phyloP scores from a whole-genome alignment of 257 asterid species.

The Nicotiana paniculata region DNA sequence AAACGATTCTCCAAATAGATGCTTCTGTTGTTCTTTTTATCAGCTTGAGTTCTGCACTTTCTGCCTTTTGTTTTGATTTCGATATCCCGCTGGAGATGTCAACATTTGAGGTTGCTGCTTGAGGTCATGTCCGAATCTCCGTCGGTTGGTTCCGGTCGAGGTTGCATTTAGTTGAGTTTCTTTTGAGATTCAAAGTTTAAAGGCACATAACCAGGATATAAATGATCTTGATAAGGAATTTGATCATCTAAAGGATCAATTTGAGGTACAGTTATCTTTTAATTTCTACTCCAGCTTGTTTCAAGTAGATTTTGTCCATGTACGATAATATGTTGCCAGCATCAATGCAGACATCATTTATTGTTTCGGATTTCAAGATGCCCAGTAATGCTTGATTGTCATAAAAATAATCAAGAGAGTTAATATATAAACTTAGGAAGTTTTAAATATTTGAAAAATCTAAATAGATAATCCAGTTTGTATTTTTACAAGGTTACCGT shows the following conservation, averaged over 20 bases:
- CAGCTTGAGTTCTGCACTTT: too few relatives aligned
- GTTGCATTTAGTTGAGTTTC: too few relatives aligned
- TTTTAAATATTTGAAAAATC: neutral
- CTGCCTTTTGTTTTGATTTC: too few relatives aligned
- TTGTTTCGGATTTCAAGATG: neutral
- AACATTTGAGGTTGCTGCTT: too few relatives aligned
- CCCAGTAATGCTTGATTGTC: neutral
- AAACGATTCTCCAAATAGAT: too few relatives aligned
- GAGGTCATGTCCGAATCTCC: too few relatives aligned
- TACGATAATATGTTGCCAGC: neutral
- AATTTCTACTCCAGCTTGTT: neutral
- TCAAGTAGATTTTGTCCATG: neutral
- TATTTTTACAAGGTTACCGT: neutral
- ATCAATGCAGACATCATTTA: neutral
- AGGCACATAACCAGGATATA: conserved; percentile 94
- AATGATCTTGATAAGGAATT: conserved; percentile 87
- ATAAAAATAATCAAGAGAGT: too few relatives aligned
- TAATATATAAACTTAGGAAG: neutral
- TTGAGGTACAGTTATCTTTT: conserved; percentile 44
- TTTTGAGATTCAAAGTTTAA: too few relatives aligned
- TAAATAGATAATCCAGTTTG: neutral
- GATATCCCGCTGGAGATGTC: too few relatives aligned
- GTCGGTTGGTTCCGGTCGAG: too few relatives aligned
- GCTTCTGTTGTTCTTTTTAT: too few relatives aligned
- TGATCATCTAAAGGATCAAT: conserved; percentile 72